Evolutionary conservation across 768 basidiomycete species (phyloP).

Genomic region (Amanita brunnescens): DNA sequence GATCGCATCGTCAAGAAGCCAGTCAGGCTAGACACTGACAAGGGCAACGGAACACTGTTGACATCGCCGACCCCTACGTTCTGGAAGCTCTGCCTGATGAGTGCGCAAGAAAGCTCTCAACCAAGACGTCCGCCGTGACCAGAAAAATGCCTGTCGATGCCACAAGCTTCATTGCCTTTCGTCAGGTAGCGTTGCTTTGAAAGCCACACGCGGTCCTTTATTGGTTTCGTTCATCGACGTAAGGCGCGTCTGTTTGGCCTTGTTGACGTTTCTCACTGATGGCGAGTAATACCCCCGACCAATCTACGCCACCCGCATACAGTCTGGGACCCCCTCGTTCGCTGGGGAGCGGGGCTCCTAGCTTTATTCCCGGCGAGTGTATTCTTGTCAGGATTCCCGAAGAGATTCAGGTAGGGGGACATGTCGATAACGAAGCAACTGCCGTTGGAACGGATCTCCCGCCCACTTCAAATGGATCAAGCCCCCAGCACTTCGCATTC

Average conservation of each 20-base stretch:
- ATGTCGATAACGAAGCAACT: background rate
- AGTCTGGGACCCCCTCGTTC: constrained; percentile 7
- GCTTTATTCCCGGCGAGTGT: background rate
- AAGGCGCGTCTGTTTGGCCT: too few relatives aligned
- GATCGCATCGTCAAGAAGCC: too few relatives aligned
- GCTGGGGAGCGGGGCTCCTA: background rate
- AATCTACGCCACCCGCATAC: constrained; percentile 1
- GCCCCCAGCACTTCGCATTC: constrained; percentile 10
- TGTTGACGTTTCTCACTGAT: background rate
- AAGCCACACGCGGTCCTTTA: too few relatives aligned
- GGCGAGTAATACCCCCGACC: background rate
- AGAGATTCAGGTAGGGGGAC: background rate
- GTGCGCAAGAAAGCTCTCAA: too few relatives aligned
- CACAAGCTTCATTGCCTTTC: too few relatives aligned
- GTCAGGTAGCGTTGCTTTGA: background rate
- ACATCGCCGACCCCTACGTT: too few relatives aligned
- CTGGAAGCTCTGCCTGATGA: too few relatives aligned
- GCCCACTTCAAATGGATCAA: constrained; percentile 9
- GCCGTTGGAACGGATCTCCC: constrained; percentile 1
- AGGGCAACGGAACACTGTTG: too few relatives aligned
- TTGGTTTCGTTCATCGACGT: too few relatives aligned
- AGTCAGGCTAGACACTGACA: too few relatives aligned
- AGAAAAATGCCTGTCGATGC: too few relatives aligned
- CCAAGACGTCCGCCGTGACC: too few relatives aligned
- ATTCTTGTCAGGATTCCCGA: background rate